Base-by-base conservation (phyloP, 2,329 filamentous ascomycete genomes). In the Scedosporium boydii region DNA sequence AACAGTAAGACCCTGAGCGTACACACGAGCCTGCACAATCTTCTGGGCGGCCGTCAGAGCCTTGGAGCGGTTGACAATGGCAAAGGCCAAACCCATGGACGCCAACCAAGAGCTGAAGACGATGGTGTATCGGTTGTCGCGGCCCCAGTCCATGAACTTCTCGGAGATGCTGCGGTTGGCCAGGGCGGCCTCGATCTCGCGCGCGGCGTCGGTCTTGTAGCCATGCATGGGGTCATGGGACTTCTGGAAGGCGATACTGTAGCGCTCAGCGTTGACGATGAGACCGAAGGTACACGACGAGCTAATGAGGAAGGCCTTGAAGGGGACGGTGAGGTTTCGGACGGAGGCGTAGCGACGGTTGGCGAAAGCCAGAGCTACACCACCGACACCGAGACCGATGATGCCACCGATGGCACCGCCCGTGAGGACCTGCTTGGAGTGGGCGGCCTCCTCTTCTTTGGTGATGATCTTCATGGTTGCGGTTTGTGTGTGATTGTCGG, bases 11-110 rank as follows among this genome's bases (percentile, higher is more conserved):
- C 90, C 91, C 79, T 97, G 93, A 3, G 93, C 93, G 76, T 96
- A 96, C 67, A 97, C 89, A 83, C 93, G 88, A 26, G 92, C 93
- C 81, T 97, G 93, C 16, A 97, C 93, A 23, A 97, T 78, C 82
- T 96, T 96, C 80, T 97, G 93, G 64, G 83, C 78, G 2, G 86
- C 87, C 59, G 82, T 85, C 57, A 96, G 80, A 72, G 87, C 90
- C 67, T 84, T 87, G 73, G 91, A 91, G 66, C 91, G 85, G 70
- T 88, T 86, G 66, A 97, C 91, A 34, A 96, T 73, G 62, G 81
- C 85, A 67, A 95, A 83, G 4, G 90, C 87, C 51, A 87, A 75
- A 64, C 82, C 86, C 86, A 97, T 93, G 69, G 86, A 87, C 46
- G 88, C 89, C 14, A 93, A 75, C 93, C 93, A 97, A 23, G 86